Evolutionary conservation across 2,329 filamentous ascomycete genomes (phyloP).

Genomic region (Metarhizium robertsii): DNA sequence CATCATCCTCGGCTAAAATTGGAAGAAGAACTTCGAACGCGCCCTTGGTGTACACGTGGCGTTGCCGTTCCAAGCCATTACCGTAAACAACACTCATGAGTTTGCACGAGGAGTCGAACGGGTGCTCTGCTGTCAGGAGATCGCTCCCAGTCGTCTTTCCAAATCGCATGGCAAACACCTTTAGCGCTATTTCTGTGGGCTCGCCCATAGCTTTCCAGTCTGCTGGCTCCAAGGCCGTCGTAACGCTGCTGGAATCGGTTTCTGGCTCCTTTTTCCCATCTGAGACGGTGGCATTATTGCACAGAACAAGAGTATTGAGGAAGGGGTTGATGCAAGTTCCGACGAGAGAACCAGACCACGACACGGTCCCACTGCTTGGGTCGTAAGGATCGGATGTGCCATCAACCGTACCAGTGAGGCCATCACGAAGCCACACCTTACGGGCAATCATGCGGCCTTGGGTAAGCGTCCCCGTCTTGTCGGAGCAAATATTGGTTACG

Average conservation of each 20-base stretch:
- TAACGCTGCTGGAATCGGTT: conserved; percentile 37
- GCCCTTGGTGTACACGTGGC: conserved; percentile 46
- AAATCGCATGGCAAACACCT: conserved; percentile 64
- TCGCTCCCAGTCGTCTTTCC: conserved; percentile 36
- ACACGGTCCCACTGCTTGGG: conserved; percentile 45
- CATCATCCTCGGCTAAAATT: conserved; percentile 37
- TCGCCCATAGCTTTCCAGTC: conserved; percentile 54
- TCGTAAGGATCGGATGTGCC: conserved; percentile 51
- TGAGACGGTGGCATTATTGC: conserved; percentile 48
- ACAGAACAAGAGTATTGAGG: conserved; percentile 47
- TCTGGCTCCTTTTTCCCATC: conserved; percentile 37
- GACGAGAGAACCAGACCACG: conserved; percentile 31
- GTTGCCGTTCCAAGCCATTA: conserved; percentile 21
- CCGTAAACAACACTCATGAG: conserved; percentile 64
- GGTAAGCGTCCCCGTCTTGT: conserved; percentile 61
- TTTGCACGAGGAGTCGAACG: conserved; percentile 66
- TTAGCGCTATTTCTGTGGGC: conserved; percentile 65
- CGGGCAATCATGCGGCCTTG: conserved; percentile 58
- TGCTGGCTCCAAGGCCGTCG: conserved; percentile 31
- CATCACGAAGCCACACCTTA: conserved; percentile 50
- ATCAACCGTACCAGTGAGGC: conserved; percentile 42
- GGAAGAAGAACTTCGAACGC: conserved; percentile 49
- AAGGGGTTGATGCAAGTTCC: conserved; percentile 35
- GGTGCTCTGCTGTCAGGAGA: conserved; percentile 52
- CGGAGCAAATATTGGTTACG: conserved; percentile 62